Evolutionary conservation across 2,329 filamentous ascomycete genomes (phyloP), one percentile per base, ranked within the genome.

Genomic region (Cordyceps cicadae): DNA sequence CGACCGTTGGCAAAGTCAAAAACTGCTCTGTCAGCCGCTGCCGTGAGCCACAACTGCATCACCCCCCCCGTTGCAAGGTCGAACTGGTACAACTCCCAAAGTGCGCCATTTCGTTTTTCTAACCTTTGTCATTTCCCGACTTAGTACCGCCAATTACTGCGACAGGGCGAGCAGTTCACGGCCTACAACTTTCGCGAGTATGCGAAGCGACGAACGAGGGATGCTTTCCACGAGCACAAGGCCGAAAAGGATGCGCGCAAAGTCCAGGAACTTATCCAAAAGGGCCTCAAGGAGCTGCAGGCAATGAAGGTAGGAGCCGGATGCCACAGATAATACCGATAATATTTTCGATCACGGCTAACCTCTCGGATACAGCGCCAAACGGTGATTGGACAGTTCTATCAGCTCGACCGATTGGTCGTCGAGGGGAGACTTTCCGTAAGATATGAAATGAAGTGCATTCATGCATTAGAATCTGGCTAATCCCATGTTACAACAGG

Each of bases 131-230:
- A 5, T 24, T 37, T 43, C 19, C 12, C 3, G 45, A 46, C 39
- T 19, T 17, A 96, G 92, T 97, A 96, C 77, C 92, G 94, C 66
- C 93, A 93, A 70, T 80, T 99, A 68, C 81, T 97, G 69, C 89
- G 92, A 68, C 89, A 94, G 74, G 87, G 91, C 64, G 81, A 83
- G 64, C 89, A 96, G 71, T 97, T 99, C 75, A 85, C 91, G 64
- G 86, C 89, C 67, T 99, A 97, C 81, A 99, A 97, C 78, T 99
- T 97, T 82, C 86, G 94, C 77, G 93, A 97, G 74, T 99, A 99
- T 76, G 92, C 94, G 59, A 89, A 87, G 76, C 87, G 94, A 71
- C 85, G 93, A 74, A 96, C 94, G 72, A 84, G 84, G 72, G 94
- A 97, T 79, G 87, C 90, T 5, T 99, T 97, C 75, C 84, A 88